phyloP scores from a whole-genome alignment of 2,329 filamentous ascomycete genomes.

The Exophiala sp. region DNA sequence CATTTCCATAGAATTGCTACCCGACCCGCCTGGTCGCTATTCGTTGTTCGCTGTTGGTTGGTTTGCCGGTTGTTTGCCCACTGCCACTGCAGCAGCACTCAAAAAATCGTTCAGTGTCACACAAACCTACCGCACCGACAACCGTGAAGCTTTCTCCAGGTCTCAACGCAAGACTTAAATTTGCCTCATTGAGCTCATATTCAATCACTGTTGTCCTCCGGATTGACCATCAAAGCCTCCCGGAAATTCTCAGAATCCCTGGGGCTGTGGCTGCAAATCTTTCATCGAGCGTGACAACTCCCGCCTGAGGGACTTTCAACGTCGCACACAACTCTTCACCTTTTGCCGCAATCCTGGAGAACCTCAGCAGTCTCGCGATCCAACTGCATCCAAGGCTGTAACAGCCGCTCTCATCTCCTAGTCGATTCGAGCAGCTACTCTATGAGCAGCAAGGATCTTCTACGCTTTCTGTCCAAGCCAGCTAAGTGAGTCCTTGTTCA shows the following conservation, averaged over 20 bases:
- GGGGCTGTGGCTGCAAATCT: background rate
- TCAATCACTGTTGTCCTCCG: background rate
- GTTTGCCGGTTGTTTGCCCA: background rate
- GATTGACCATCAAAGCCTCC: too few species aligned
- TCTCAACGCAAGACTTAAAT: constrained; percentile 8
- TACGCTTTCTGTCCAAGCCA: constrained; percentile 90
- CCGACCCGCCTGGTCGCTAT: background rate
- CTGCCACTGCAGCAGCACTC: constrained; percentile 1
- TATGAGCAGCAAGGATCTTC: constrained; percentile 88
- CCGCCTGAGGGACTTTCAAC: constrained; percentile 15
- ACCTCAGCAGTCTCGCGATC: constrained; percentile 10
- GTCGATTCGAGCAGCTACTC: constrained; percentile 40
- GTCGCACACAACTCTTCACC: constrained; percentile 9
- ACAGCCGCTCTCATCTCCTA: constrained; percentile 9
- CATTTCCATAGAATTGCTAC: too few species aligned
- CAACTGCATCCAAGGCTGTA: constrained; percentile 7
- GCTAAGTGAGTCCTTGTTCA: constrained; percentile 65
- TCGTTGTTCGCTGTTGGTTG: background rate
- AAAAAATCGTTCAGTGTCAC: constrained; percentile 1
- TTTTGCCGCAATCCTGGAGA: constrained; percentile 19
- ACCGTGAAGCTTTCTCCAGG: constrained; percentile 5
- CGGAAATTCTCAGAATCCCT: too few species aligned
- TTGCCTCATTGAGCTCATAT: background rate
- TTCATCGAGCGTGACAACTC: background rate
- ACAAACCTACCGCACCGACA: constrained; percentile 4